These are phyloP conservation scores for Sarocladium oryzae DNA, from an alignment of 2,329 filamentous ascomycete genomes.

Conservation along the genomic window DNA sequence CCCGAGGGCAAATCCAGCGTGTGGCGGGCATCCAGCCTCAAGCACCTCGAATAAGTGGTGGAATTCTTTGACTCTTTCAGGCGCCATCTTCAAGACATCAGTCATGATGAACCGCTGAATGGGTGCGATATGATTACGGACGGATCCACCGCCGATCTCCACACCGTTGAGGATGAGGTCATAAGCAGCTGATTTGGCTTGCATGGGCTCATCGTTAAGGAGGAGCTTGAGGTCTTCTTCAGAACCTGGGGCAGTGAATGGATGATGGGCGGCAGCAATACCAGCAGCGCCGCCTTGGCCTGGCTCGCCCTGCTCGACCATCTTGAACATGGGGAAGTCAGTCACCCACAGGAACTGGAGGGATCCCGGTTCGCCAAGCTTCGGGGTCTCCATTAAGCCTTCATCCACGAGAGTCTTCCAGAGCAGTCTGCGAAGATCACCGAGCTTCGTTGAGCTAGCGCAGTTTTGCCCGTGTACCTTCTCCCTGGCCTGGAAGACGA, in stretches of 20 bases:
- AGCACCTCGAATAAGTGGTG: constrained; percentile 78
- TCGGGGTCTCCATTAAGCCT: constrained; percentile 41
- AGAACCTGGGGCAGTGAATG: constrained; percentile 82
- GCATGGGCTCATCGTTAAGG: constrained; percentile 64
- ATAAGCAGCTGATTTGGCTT: constrained; percentile 80
- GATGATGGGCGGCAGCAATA: constrained; percentile 85
- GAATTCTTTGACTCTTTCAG: constrained; percentile 71
- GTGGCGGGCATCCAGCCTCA: constrained; percentile 81
- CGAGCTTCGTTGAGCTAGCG: constrained; percentile 61
- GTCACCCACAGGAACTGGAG: constrained; percentile 78
- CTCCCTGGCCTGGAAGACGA: constrained; percentile 74
- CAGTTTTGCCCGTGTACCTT: constrained; percentile 49
- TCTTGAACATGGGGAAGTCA: constrained; percentile 89
- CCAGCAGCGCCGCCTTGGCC: constrained; percentile 78
- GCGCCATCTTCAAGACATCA: constrained; percentile 72
- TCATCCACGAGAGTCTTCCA: constrained; percentile 63
- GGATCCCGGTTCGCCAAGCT: constrained; percentile 30
- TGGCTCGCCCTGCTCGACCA: constrained; percentile 53
- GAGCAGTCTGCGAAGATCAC: constrained; percentile 64
- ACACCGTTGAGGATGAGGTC: constrained; percentile 94
- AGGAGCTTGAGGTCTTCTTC: constrained; percentile 61
- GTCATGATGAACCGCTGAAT: constrained; percentile 82
- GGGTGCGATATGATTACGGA: constrained; percentile 79
- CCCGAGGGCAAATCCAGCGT: constrained; percentile 87
- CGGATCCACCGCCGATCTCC: constrained; percentile 86